These are phyloP conservation scores for Aureobasidium uvarum DNA, from an alignment of 2,329 filamentous ascomycete genomes.

Conservation along the genomic window DNA sequence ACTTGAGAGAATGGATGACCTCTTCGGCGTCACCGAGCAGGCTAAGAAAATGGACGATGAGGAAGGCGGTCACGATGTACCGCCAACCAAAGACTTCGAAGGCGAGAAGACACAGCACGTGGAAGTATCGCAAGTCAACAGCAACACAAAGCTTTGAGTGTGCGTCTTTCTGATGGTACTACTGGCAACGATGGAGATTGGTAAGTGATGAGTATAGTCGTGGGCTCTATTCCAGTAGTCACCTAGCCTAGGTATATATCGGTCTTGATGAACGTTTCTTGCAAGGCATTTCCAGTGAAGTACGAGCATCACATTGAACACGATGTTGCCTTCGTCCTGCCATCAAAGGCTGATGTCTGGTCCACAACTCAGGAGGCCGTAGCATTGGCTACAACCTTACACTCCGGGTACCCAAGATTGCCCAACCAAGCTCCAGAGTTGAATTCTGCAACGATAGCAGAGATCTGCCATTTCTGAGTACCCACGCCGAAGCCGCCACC, in stretches of 20 bases:
- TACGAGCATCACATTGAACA: too few species aligned
- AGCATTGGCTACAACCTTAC: neutral
- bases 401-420: slow-evolving; percentile 20
- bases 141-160: neutral
- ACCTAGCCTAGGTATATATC: neutral
- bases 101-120: slow-evolving; percentile 11
- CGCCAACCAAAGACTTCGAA: neutral
- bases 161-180: too few species aligned
- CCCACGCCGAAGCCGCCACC: slow-evolving; percentile 17
- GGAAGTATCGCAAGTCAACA: neutral
- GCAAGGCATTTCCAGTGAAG: too few species aligned
- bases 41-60: slow-evolving; percentile 28
- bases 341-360: neutral
- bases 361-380: neutral
- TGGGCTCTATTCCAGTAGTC: neutral
- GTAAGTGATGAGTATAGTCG: too few species aligned
- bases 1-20: slow-evolving; percentile 36
- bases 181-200: too few species aligned
- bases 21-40: slow-evolving; percentile 34
- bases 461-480: slow-evolving; percentile 34
- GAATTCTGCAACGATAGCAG: slow-evolving; percentile 39
- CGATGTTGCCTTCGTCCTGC: too few species aligned
- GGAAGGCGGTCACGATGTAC: slow-evolving; percentile 4
- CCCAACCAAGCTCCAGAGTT: slow-evolving; percentile 39
- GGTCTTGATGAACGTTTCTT: too few species aligned